Evolutionary conservation across 2,329 filamentous ascomycete species (phyloP), one percentile per base, ranked within the genome.

Genomic region (Arthroderma sp.): DNA sequence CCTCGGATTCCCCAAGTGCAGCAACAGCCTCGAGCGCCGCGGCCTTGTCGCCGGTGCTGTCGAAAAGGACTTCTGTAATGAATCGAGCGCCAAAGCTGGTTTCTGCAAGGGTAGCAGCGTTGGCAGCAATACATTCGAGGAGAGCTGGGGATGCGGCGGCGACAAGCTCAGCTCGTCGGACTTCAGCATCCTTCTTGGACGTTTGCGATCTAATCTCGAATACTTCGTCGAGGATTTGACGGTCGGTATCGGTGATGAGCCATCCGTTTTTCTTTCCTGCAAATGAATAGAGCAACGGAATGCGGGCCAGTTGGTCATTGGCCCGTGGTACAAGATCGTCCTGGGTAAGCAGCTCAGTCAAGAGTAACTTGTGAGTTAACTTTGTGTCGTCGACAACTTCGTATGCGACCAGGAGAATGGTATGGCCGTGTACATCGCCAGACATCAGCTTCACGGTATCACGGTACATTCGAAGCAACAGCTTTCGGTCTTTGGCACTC

Each of bases 371-470:
- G 54, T 84, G 79, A 2, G 84, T 88, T 66, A 95, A 78, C 62
- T 94, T 91, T 8, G 93, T 98, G 70, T 98, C 93, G 65, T 98
- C 93, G 53, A 95, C 84, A 53, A 95, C 85, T 66, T 97, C 93
- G 68, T 91, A 90, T 1, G 89, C 88, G 1, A 90, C 80, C 57
- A 97, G 79, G 35, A 98, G 81, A 56, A 97, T 81, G 61, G 85
- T 78, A 67, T 95, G 89, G 1, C 84, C 93, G 66, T 91, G 73
- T 5, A 78, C 71, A 67, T 98, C 91, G 52, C 82, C 84, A 2
- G 90, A 88, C 82, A 98, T 88, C 62, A 87, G 76, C 67, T 91
- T 84, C 62, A 94, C 82, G 9, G 86, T 93, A 63, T 95, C 90
- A 70, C 95, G 94, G 81, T 89, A 96, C 55, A 85, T 85, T 73